Conservation (phyloP, 2,329 filamentous ascomycete species). For the Fusarium piperis region DNA sequence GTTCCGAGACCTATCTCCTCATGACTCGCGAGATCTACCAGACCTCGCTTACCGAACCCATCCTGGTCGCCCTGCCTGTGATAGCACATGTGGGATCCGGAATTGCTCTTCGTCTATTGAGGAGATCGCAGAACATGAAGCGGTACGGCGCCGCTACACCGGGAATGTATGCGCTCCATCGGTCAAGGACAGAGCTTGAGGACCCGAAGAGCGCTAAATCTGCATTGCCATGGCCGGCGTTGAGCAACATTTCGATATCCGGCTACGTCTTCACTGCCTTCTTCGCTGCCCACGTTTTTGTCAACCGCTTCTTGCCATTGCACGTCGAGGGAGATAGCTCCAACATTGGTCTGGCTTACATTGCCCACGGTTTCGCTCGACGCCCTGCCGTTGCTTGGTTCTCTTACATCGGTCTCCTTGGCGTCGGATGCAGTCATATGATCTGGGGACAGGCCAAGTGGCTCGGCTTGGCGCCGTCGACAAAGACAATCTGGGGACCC, state of each 20-base stretch:
- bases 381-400: constrained; percentile 73
- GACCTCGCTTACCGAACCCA: constrained; percentile 79
- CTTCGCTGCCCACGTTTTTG: constrained; percentile 74
- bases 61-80: constrained; percentile 80
- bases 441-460: constrained; percentile 88
- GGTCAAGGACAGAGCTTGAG: constrained; percentile 44
- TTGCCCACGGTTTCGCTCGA: constrained; percentile 84
- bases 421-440: constrained; percentile 77
- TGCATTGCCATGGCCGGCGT: constrained; percentile 68
- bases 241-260: constrained; percentile 75
- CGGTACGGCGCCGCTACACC: constrained; percentile 78
- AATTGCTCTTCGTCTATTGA: constrained; percentile 77
- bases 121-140: constrained; percentile 74
- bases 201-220: constrained; percentile 17
- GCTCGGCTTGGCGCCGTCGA: constrained; percentile 71
- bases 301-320: constrained; percentile 81
- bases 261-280: constrained; percentile 77
- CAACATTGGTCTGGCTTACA: constrained; percentile 84
- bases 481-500: constrained; percentile 56
- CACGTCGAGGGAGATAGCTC: constrained; percentile 84
- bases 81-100: constrained; percentile 81
- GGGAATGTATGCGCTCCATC: constrained; percentile 56
- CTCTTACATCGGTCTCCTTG: constrained; percentile 75
- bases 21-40: constrained; percentile 94
- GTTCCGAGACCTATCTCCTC: constrained; percentile 86